These are phyloP conservation scores for Xylaria palmicola DNA, from an alignment of 495 filamentous ascomycete species.

Conservation along the genomic window DNA sequence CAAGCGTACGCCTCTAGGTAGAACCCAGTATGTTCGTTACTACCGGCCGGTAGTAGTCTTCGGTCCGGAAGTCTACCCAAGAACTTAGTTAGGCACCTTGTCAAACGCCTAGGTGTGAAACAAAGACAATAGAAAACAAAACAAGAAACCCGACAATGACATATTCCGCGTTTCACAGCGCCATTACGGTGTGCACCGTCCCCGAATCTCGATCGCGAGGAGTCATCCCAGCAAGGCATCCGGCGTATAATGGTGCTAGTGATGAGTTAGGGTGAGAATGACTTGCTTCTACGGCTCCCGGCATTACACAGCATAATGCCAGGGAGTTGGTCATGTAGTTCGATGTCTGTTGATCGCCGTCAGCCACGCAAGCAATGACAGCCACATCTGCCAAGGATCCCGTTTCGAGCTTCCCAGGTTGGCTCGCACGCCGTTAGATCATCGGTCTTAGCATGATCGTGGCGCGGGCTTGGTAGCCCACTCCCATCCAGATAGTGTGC, in stretches of 20 bases:
- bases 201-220: slow-evolving; percentile 4
- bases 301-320: slow-evolving; percentile 4
- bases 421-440: slow-evolving; percentile 15
- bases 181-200: background rate
- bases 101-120: background rate
- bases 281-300: background rate
- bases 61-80: background rate
- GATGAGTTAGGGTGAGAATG: background rate
- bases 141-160: slow-evolving; percentile 2
- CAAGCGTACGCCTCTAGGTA: background rate
- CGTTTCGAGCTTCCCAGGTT: slow-evolving; percentile 10
- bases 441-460: slow-evolving; percentile 3
- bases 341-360: background rate
- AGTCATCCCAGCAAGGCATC: background rate
- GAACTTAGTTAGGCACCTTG: no score
- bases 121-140: background rate
- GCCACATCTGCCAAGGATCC: slow-evolving; percentile 8
- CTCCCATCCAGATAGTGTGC: background rate
- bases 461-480: background rate
- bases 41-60: background rate
- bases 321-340: slow-evolving; percentile 5
- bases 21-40: background rate
- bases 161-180: background rate
- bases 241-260: background rate
- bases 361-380: slow-evolving; percentile 15